Evolutionary conservation across 805 yeast genomes (phyloP).

Genomic region (Myxozyma neotropica): DNA sequence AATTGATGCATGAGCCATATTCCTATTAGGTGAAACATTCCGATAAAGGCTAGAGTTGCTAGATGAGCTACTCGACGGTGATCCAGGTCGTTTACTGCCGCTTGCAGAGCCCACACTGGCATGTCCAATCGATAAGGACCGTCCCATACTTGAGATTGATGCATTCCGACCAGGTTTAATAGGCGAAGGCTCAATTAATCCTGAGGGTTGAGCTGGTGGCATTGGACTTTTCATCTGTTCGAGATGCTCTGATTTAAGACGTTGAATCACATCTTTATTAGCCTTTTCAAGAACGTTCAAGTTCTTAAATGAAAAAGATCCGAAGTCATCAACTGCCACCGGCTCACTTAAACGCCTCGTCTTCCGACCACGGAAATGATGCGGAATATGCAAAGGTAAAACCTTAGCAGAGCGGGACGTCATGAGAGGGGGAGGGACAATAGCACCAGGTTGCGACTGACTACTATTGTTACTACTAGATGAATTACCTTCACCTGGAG

Average conservation of each 20-base stretch:
- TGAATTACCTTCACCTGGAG: not conserved
- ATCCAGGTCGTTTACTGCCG: conserved; percentile 19
- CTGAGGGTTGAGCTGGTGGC: conserved; percentile 24
- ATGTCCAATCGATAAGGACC: conserved; percentile 5
- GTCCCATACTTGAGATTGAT: conserved; percentile 17
- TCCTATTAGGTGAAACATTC: conserved; percentile 26
- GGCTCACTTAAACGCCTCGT: conserved; percentile 68
- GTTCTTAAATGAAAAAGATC: conserved; percentile 88
- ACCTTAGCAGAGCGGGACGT: conserved; percentile 5
- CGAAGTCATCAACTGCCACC: conserved; percentile 63
- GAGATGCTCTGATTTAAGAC: conserved; percentile 80
- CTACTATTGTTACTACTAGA: not conserved
- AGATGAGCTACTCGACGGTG: conserved; percentile 30
- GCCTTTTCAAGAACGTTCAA: conserved; percentile 89
- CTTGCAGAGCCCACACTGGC: conserved; percentile 2
- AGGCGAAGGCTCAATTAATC: conserved; percentile 31
- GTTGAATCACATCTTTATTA: conserved; percentile 85
- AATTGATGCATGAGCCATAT: conserved; percentile 17
- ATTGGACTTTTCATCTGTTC: conserved; percentile 48
- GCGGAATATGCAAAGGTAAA: conserved; percentile 53
- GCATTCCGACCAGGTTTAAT: conserved; percentile 25
- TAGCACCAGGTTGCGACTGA: not conserved
- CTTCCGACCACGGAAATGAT: conserved; percentile 67
- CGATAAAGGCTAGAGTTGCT: conserved; percentile 23
- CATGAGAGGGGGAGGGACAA: conserved; percentile 2